Percentiles rank a stretch among this genome's conserved stretches.
phyloP scores from a whole-genome alignment of 768 basidiomycete genomes.

The Rhodocollybia butyracea region DNA sequence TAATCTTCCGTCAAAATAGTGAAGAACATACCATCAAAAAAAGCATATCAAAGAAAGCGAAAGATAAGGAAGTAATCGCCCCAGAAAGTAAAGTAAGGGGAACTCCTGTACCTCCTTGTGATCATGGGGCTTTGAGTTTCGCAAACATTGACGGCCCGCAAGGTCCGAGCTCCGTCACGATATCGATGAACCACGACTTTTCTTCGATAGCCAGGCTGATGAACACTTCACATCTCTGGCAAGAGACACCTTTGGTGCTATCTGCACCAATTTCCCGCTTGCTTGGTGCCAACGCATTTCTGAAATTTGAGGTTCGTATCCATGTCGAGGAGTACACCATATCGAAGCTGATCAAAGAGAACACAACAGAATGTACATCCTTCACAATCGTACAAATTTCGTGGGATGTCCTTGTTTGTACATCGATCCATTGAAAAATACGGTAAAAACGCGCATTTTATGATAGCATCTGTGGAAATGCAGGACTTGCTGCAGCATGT shows the following conservation, averaged over 20 bases:
- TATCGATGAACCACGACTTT: too few species aligned
- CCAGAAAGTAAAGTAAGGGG: too few species aligned
- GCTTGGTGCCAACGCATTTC: conserved; percentile 51
- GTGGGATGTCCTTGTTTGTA: conserved; percentile 64
- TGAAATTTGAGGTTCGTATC: conserved; percentile 66
- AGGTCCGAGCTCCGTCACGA: too few species aligned
- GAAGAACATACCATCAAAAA: too few species aligned
- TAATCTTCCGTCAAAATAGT: too few species aligned
- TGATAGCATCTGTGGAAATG: conserved; percentile 80
- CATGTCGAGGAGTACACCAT: neutral
- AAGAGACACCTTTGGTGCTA: conserved; percentile 62
- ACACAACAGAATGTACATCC: conserved; percentile 62
- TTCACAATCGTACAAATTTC: conserved; percentile 73
- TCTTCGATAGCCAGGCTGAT: too few species aligned
- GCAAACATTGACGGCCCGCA: too few species aligned
- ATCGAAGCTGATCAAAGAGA: conserved; percentile 3
- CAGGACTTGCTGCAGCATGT: conserved; percentile 68
- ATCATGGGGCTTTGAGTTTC: too few species aligned
- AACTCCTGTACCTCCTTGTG: too few species aligned
- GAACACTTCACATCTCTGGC: conserved; percentile 38
- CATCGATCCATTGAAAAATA: conserved; percentile 45
- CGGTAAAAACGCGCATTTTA: conserved; percentile 55
- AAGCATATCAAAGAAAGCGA: too few species aligned
- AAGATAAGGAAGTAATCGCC: too few species aligned
- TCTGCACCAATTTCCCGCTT: conserved; percentile 55